Percentiles rank a stretch among this genome's conserved stretches.
These are phyloP conservation scores for Stagonosporopsis chrysanthemi DNA, from an alignment of 2,329 filamentous ascomycete genomes.

Conservation along the genomic window DNA sequence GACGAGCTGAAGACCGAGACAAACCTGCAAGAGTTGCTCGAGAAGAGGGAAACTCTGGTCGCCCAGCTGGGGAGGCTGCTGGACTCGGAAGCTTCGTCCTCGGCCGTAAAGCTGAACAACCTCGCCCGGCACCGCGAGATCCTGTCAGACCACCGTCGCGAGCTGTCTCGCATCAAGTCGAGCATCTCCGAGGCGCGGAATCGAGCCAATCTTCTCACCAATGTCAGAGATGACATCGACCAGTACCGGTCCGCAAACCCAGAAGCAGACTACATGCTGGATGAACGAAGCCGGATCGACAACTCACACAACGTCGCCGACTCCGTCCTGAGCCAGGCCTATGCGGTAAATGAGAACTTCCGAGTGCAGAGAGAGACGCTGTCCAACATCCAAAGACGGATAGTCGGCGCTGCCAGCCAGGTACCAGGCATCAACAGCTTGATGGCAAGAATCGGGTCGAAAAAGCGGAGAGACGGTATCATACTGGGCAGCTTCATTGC, in stretches of 20 bases:
- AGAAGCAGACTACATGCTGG: slow-evolving; percentile 97
- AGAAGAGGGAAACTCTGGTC: slow-evolving; percentile 85
- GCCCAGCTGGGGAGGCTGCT: slow-evolving; percentile 85
- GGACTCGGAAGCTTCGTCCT: slow-evolving; percentile 91
- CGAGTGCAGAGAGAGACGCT: slow-evolving; percentile 85
- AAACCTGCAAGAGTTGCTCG: slow-evolving; percentile 83
- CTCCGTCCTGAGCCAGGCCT: slow-evolving; percentile 90
- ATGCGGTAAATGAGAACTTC: slow-evolving; percentile 95
- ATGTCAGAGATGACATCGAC: slow-evolving; percentile 90
- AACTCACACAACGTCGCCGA: slow-evolving; percentile 90
- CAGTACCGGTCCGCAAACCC: slow-evolving; percentile 85
- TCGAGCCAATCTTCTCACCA: slow-evolving; percentile 86
- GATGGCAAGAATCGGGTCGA: slow-evolving; percentile 90
- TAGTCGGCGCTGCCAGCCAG: slow-evolving; percentile 86
- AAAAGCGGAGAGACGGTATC: slow-evolving; percentile 93
- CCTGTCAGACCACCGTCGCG: slow-evolving; percentile 83
- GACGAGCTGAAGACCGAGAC: slow-evolving; percentile 82
- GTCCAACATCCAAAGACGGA: slow-evolving; percentile 86
- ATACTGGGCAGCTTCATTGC: slow-evolving; percentile 93
- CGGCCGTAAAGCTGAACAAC: slow-evolving; percentile 96
- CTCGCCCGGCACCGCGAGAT: slow-evolving; percentile 90
- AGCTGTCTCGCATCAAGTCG: slow-evolving; percentile 76
- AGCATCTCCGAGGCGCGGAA: slow-evolving; percentile 80
- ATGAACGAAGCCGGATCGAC: slow-evolving; percentile 84
- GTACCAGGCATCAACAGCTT: slow-evolving; percentile 92